These are phyloP conservation scores for Syzygium aromaticum DNA, from an alignment of 345 rosid genomes.

Conservation along the genomic window DNA sequence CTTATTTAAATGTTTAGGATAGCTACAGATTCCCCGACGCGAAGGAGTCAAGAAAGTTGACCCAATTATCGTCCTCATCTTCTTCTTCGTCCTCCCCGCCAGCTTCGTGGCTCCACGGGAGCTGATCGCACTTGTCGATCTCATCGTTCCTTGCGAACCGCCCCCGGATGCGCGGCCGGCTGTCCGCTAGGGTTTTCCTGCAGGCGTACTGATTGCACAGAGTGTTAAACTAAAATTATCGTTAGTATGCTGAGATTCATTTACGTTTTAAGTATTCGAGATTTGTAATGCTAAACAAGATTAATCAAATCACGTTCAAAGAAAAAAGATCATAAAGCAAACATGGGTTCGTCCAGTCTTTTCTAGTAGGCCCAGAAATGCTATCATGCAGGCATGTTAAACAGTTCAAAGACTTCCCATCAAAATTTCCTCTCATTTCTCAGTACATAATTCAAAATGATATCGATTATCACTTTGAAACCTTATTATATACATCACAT, in stretches of 20 bases:
- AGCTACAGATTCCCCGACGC: not conserved
- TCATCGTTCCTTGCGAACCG: constrained; percentile 89
- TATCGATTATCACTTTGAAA: not conserved
- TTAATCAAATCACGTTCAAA: not conserved
- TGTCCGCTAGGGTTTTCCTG: constrained; percentile 92
- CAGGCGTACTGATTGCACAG: constrained; percentile 53
- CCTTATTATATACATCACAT: not conserved
- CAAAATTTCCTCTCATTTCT: not conserved
- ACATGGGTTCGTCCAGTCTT: not conserved
- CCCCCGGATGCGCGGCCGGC: constrained; percentile 92
- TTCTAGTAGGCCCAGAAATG: not conserved
- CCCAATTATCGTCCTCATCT: constrained; percentile 64
- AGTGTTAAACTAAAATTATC: not conserved
- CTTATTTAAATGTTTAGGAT: not conserved
- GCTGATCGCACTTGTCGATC: constrained; percentile 33
- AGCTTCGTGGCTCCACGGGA: constrained; percentile 26
- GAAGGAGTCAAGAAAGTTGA: constrained; percentile 11
- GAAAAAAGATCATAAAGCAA: not conserved
- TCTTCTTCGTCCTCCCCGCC: constrained; percentile 38
- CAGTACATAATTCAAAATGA: not conserved
- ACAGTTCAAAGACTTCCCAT: not conserved
- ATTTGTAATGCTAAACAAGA: not conserved
- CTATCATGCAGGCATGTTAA: not conserved
- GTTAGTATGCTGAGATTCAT: not conserved
- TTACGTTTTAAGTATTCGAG: not conserved